A percentile compares a stretch with the other conserved stretches of the same genome.
These are phyloP conservation scores for Candida nitratophila DNA, from an alignment of 805 yeast species.

Conservation along the genomic window DNA sequence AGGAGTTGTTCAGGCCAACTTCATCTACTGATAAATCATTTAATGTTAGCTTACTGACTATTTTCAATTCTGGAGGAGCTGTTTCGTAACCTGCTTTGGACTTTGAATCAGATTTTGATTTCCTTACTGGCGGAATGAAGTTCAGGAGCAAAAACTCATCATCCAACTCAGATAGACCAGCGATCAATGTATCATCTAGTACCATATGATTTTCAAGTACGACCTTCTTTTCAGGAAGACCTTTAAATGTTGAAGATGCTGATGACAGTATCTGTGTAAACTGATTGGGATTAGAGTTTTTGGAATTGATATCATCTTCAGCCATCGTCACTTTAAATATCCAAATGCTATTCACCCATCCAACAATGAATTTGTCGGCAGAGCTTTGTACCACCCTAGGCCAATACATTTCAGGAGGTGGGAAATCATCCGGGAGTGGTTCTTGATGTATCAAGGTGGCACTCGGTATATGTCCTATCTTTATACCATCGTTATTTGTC, in stretches of 20 bases:
- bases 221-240: constrained; percentile 33
- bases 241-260: constrained; percentile 46
- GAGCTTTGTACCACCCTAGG: constrained; percentile 69
- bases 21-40: constrained; percentile 77
- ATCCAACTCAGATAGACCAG: constrained; percentile 73
- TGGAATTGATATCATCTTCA: constrained; percentile 1
- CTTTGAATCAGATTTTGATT: constrained; percentile 9
- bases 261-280: constrained; percentile 40
- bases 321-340: constrained; percentile 12
- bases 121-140: constrained; percentile 33
- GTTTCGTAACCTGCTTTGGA: constrained; percentile 8
- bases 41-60: constrained; percentile 58
- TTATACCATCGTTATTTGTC: constrained; percentile 79
- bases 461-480: constrained; percentile 52
- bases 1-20: constrained; percentile 51
- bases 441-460: constrained; percentile 43
- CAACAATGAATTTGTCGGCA: constrained; percentile 59
- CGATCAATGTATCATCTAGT: constrained; percentile 46
- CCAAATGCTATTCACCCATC: constrained; percentile 84
- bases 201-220: constrained; percentile 42
- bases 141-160: constrained; percentile 59
- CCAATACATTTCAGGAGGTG: constrained; percentile 74
- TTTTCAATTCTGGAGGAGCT: constrained; percentile 58
- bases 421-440: constrained; percentile 47
- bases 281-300: constrained; percentile 3